A percentile compares a stretch with the other conserved stretches of the same genome.
Conservation (phyloP, 2,329 filamentous ascomycete species). For the Clarireedia monteithiana region DNA sequence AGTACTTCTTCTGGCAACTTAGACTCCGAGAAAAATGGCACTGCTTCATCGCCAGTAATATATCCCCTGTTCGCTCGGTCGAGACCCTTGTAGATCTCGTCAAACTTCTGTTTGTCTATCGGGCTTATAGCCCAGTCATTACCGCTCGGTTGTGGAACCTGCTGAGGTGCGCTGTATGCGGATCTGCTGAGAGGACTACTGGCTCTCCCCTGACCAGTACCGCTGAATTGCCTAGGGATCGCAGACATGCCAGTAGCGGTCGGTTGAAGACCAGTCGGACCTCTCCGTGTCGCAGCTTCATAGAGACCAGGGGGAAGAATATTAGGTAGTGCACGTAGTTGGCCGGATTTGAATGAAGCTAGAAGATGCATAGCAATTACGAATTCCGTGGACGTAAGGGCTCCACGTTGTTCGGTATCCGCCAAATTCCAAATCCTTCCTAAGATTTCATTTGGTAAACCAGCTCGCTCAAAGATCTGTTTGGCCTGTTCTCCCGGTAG, state of each 20-base stretch:
- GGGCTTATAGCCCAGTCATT: conserved; percentile 77
- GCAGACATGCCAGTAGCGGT: conserved; percentile 46
- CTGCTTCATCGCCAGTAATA: conserved; percentile 90
- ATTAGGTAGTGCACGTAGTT: conserved; percentile 70
- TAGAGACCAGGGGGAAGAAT: conserved; percentile 79
- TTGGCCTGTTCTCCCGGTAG: conserved; percentile 83
- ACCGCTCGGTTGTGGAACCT: conserved; percentile 31
- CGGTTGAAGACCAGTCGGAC: conserved; percentile 34
- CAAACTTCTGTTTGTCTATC: conserved; percentile 80
- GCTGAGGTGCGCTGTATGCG: conserved; percentile 35
- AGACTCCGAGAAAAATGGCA: conserved; percentile 89
- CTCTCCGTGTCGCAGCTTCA: conserved; percentile 74
- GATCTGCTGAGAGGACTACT: conserved; percentile 48
- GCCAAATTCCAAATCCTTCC: conserved; percentile 95
- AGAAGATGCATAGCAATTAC: conserved; percentile 97
- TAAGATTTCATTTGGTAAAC: conserved; percentile 79
- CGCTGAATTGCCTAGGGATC: conserved; percentile 78
- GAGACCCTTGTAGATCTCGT: conserved; percentile 74
- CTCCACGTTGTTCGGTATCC: conserved; percentile 86
- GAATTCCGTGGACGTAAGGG: conserved; percentile 82
- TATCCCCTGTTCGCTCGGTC: conserved; percentile 75
- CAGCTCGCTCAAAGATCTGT: conserved; percentile 89
- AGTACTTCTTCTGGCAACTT: conserved; percentile 80
- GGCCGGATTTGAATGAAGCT: conserved; percentile 80
- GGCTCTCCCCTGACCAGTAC: conserved; percentile 49